Evolutionary conservation across 169 alveolate genomes (phyloP).

Genomic region (Eimeria acervulina): DNA sequence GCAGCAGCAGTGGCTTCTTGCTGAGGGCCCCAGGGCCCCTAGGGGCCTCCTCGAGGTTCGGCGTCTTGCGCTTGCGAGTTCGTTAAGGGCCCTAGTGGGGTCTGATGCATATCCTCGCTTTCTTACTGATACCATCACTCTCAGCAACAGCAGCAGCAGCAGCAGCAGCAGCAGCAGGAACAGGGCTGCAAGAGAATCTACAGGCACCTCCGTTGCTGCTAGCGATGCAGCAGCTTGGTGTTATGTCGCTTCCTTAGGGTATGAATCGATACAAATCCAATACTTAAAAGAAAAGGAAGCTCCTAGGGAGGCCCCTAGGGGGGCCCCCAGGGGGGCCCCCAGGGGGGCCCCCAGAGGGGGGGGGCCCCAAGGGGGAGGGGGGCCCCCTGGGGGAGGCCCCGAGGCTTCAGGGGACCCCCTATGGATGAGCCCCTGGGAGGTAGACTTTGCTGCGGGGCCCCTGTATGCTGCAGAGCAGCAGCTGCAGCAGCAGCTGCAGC

Average conservation of each 20-base stretch:
- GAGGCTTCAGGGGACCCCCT: neutral
- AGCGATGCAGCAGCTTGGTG: conserved; percentile 43
- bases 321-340: too few species aligned
- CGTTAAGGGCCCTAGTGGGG: neutral
- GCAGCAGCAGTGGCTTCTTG: neutral
- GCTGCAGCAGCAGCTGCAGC: conserved; percentile 68
- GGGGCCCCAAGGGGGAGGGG: too few species aligned
- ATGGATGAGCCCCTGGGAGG: conserved; percentile 78
- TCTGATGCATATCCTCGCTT: neutral
- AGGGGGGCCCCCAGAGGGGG: too few species aligned
- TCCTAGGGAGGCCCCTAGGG: too few species aligned
- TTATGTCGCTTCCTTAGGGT: conserved; percentile 11
- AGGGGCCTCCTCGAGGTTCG: neutral
- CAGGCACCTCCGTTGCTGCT: neutral
- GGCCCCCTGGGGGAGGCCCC: neutral
- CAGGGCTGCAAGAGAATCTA: neutral
- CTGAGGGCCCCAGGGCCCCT: neutral
- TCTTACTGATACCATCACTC: neutral
- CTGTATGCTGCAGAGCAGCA: neutral
- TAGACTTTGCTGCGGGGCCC: conserved; percentile 41
- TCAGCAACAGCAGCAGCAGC: conserved; percentile 41
- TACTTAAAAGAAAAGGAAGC: neutral
- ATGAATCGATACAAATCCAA: neutral
- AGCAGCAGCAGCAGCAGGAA: neutral
- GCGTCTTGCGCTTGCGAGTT: neutral